Evolutionary conservation across 805 yeast genomes (phyloP), one percentile per base, ranked within the genome.

Genomic region (Kregervanrija delftensis): DNA sequence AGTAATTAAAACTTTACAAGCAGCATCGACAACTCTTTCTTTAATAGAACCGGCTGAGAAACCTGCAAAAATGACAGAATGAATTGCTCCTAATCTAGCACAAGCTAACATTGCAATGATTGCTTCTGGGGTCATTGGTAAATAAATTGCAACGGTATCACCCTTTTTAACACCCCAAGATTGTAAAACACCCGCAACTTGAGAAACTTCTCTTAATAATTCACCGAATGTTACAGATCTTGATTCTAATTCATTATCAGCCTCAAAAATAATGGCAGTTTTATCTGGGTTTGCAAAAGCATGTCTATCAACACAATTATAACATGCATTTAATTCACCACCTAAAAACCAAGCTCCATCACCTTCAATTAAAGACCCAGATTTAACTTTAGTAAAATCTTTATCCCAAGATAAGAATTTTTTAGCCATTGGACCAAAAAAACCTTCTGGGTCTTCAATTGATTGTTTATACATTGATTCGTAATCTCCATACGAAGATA

Each of bases 101-200:
- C 89, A 82, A 39, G 99, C 99, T 60, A 91, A 73, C 77, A 91
- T 79, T n/a, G 99, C 85, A 46, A 93, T 79, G 49, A 93, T 72
- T 15, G 97, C 96, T 69, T 90, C 96, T 41, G 98, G 95, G 49
- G 90, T 90, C 99, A 93, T 91, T 60, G 99, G 99, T 63, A 91
- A 71, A 68, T 91, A 91, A 47, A 91, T 86, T 41, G 97, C 98
- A 47, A 91, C 98, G 28, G 95, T 86, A 62, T 91, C 99, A 61
- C 99, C 99, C 67, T 87, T 86, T 55, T 74, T 71, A 55, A 91
- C 91, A 46, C 99, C 99, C 77, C 89, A 81, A 47, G 81, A 74
- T 51, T 76, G 71, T 63, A 93, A 76, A 37, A 87, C 83, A 55
- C 85, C 90, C 11, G 98, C 96, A 56, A 89, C 81, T 60, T 84